Conservation (phyloP, 306 rosid genomes). For the Begonia peltatifolia region DNA sequence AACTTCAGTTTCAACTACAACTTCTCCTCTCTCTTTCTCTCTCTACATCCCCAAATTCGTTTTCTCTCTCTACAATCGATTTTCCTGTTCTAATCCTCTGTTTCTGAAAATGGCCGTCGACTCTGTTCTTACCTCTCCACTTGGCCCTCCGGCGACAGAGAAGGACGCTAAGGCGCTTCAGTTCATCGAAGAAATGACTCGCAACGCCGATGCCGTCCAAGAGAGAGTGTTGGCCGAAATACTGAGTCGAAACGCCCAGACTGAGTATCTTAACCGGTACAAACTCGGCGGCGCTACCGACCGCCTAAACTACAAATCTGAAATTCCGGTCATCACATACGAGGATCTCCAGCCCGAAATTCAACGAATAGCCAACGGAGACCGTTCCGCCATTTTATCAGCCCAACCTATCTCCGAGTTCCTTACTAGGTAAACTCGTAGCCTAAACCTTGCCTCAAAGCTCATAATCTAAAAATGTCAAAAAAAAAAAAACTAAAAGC, state of each 20-base stretch:
- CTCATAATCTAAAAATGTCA: background rate
- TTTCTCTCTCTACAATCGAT: background rate
- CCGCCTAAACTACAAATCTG: slow-evolving; percentile 21
- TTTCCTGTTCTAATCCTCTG: background rate
- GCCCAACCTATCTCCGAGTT: slow-evolving; percentile 48
- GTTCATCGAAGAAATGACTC: slow-evolving; percentile 35
- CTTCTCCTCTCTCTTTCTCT: background rate
- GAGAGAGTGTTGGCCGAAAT: slow-evolving; percentile 25
- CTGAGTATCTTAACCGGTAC: slow-evolving; percentile 33
- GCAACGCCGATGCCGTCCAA: slow-evolving; percentile 36
- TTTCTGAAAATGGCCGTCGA: slow-evolving; percentile 30
- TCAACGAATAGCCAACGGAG: slow-evolving; percentile 42
- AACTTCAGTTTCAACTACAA: background rate
- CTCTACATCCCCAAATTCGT: background rate
- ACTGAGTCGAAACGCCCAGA: slow-evolving; percentile 26
- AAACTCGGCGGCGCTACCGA: slow-evolving; percentile 32
- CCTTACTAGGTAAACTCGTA: slow-evolving; percentile 26
- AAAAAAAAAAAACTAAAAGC: background rate
- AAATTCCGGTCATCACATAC: slow-evolving; percentile 28
- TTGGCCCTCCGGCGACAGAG: slow-evolving; percentile 37
- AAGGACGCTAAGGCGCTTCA: slow-evolving; percentile 40
- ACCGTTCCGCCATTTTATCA: slow-evolving; percentile 41
- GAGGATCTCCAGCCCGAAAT: slow-evolving; percentile 45
- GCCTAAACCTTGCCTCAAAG: background rate
- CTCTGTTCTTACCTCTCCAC: slow-evolving; percentile 23